phyloP scores from a whole-genome alignment of 2,329 filamentous ascomycete genomes.

The Fusarium musae region DNA sequence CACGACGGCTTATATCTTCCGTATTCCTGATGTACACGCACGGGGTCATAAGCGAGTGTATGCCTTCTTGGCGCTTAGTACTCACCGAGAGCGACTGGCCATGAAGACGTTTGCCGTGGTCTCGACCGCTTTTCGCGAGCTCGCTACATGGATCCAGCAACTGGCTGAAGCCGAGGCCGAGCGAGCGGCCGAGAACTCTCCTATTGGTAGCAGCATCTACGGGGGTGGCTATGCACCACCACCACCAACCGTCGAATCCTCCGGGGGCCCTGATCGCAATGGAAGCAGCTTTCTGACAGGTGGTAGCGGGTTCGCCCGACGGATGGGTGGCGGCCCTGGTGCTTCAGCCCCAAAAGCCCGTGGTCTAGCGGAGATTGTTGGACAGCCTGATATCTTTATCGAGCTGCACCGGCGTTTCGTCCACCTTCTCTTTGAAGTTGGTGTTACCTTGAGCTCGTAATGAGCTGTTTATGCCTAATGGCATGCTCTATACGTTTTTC shows the following conservation, averaged over 20 bases:
- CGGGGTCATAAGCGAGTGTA: slow-evolving; percentile 76
- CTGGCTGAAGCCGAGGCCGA: slow-evolving; percentile 73
- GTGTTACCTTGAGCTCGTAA: slow-evolving; percentile 63
- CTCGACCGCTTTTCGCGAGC: slow-evolving; percentile 69
- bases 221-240: slow-evolving; percentile 48
- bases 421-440: slow-evolving; percentile 68
- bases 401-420: slow-evolving; percentile 74
- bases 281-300: slow-evolving; percentile 68
- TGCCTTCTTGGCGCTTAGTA: slow-evolving; percentile 73
- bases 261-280: slow-evolving; percentile 51
- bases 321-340: slow-evolving; percentile 67
- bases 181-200: slow-evolving; percentile 59
- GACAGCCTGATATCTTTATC: slow-evolving; percentile 75
- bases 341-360: slow-evolving; percentile 67
- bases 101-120: slow-evolving; percentile 75
- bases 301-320: slow-evolving; percentile 66
- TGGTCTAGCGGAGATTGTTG: slow-evolving; percentile 73
- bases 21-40: slow-evolving; percentile 74
- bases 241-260: slow-evolving; percentile 46
- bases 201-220: slow-evolving; percentile 53
- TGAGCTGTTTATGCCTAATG: slow-evolving; percentile 37
- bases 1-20: slow-evolving; percentile 77
- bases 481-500: slow-evolving; percentile 46
- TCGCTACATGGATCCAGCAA: slow-evolving; percentile 73
- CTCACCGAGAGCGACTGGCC: slow-evolving; percentile 71